Base-by-base conservation (phyloP, 208 protist genomes). In the Trypanosoma rangeli region DNA sequence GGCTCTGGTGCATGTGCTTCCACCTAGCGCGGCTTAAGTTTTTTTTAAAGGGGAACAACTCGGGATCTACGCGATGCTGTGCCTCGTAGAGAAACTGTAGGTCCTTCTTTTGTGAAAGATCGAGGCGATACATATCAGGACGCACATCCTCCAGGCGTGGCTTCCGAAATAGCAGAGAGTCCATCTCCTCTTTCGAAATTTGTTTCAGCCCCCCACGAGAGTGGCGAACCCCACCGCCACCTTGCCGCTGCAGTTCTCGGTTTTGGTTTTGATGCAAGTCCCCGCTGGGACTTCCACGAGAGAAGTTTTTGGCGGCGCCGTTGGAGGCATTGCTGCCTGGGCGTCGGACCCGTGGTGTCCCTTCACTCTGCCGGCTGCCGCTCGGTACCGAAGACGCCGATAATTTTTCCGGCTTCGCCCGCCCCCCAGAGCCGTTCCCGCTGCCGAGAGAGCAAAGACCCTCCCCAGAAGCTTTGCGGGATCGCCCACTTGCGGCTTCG, bases 51-150 rank as follows among this genome's bases (percentile, higher is more conserved):
- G 55, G 60, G 1, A 56, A 18, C 26, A 77, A 48, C 26, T 77
- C 72, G 5, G 72, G 72, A 46, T 77, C 62, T 10, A 62, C 58
- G 44, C 66, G 64, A n/a, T 66, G 64, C 46, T 70, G 54, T 15
- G 37, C 39, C 22, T 77, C 64, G 35, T 62, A 61, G 13, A 77
- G 49, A 52, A 63, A 50, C 5, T 48, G 62, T 8, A 62, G 15
- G 28, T 77, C 72, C 3, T 70, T 57, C 48, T 66, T 66, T 2
- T 48, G 39, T n/a, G 31, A 53, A 5, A 66, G 37, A 63, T 77
- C 72, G 3, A 77, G 46, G 26, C 72, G 62, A 48, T 64, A 66
- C 33, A 48, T 42, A 28, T 64, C 64, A 1, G 62, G 64, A 20
- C 72, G 55, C 55, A 68, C 56, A 16, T 66, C 55, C 5, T n/a